Evolutionary conservation across 2,329 filamentous ascomycete genomes (phyloP).

Genomic region (Podosphaera xanthii): DNA sequence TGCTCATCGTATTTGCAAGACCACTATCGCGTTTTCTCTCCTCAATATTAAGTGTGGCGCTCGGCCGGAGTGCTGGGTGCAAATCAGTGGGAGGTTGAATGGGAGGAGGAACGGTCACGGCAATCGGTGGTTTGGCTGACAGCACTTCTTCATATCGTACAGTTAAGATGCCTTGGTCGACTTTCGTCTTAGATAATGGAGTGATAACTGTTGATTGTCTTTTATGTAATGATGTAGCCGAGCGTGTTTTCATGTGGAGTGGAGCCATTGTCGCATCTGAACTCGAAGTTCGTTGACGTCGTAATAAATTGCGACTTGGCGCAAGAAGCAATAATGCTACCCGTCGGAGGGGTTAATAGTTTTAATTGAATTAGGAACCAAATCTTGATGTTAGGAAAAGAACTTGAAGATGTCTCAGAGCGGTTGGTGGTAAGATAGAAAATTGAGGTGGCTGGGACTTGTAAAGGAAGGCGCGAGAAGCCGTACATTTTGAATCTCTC

Average conservation of each 20-base stretch:
- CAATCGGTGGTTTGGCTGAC: constrained; percentile 33
- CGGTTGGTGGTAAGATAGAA: too few species aligned
- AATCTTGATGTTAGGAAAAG: too few species aligned
- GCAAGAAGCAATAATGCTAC: too few species aligned
- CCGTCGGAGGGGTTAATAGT: too few species aligned
- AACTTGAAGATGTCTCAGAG: too few species aligned
- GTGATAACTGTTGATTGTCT: constrained; percentile 2
- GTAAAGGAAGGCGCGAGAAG: too few species aligned
- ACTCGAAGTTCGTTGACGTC: too few species aligned
- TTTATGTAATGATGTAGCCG: constrained; percentile 1
- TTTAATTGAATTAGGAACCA: too few species aligned
- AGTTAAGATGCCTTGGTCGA: constrained; percentile 21
- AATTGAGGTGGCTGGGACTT: too few species aligned
- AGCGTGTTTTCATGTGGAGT: neutral
- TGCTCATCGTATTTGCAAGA: constrained; percentile 22
- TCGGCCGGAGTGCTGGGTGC: constrained; percentile 13
- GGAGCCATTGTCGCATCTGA: neutral
- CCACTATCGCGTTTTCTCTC: constrained; percentile 32
- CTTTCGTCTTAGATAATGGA: constrained; percentile 2
- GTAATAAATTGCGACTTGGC: too few species aligned
- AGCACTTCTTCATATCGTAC: constrained; percentile 38
- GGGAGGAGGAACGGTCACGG: constrained; percentile 16
- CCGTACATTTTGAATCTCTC: too few species aligned
- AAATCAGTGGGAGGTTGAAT: constrained; percentile 10
- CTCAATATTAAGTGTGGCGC: constrained; percentile 1